Percentiles rank a stretch among this genome's conserved stretches.
phyloP scores from a whole-genome alignment of 176 grass and related monocot species.

The Raddia distichophylla region DNA sequence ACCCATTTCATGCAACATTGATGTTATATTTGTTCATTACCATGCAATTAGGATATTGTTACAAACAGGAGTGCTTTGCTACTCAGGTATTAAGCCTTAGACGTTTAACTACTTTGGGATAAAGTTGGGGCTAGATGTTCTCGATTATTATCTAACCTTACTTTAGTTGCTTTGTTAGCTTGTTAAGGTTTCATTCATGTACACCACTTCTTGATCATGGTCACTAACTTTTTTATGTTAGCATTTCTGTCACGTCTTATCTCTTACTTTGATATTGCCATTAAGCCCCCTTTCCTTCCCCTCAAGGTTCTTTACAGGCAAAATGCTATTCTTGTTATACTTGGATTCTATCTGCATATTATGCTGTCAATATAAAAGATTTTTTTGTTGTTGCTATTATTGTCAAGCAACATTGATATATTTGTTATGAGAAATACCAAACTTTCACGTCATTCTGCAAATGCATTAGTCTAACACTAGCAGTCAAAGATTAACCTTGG shows the following conservation, averaged over 20 bases:
- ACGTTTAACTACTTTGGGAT: neutral
- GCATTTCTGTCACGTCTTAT: conserved; percentile 13
- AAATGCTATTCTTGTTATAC: neutral
- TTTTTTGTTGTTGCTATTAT: neutral
- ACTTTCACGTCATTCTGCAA: no score
- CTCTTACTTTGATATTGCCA: neutral
- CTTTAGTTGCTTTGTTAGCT: neutral
- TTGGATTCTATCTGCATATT: conserved; percentile 5
- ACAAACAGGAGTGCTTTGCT: neutral
- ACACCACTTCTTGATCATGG: conserved; percentile 16
- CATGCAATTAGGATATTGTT: conserved; percentile 8
- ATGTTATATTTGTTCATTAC: conserved; percentile 3
- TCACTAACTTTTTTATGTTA: neutral
- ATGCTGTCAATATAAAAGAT: conserved; percentile 20
- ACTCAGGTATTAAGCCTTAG: conserved; percentile 8
- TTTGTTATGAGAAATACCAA: no score
- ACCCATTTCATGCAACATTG: neutral
- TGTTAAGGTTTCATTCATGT: no score
- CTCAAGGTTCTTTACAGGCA: neutral
- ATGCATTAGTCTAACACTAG: no score
- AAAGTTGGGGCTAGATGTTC: neutral
- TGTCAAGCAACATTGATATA: neutral
- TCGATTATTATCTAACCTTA: neutral
- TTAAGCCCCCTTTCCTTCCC: neutral
- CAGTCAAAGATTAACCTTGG: no score